These are phyloP conservation scores for Eustoma russellianum DNA, from an alignment of 257 asterid species.

Conservation along the genomic window DNA sequence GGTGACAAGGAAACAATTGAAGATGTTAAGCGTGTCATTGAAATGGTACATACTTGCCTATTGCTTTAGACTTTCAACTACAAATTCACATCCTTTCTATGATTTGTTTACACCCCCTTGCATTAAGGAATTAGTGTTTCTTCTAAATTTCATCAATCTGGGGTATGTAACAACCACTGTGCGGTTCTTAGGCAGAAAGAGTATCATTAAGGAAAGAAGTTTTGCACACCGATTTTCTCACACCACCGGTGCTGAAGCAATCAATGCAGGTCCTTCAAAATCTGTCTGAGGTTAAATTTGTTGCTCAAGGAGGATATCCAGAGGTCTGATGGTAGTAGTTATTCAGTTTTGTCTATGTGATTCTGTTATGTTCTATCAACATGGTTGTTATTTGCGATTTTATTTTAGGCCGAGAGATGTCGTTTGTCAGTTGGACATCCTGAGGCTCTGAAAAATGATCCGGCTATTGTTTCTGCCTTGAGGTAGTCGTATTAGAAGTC, in stretches of 20 bases:
- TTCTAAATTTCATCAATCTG: not conserved
- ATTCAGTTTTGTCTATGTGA: not conserved
- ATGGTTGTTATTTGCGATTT: not conserved
- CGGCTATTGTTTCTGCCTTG: constrained; percentile 73
- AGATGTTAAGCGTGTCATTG: constrained; percentile 63
- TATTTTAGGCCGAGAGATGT: constrained; percentile 77
- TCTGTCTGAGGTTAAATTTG: constrained; percentile 50
- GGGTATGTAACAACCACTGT: constrained; percentile 1
- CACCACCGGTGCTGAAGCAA: constrained; percentile 72
- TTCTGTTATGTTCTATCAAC: not conserved
- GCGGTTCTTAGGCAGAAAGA: constrained; percentile 50
- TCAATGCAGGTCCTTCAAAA: constrained; percentile 49
- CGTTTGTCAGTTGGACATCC: constrained; percentile 93
- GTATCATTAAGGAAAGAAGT: constrained; percentile 70
- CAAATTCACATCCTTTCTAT: not conserved
- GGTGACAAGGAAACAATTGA: constrained; percentile 51
- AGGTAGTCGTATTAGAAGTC: constrained; percentile 32
- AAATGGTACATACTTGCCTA: constrained; percentile 44
- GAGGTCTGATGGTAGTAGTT: constrained; percentile 39
- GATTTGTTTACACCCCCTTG: not conserved
- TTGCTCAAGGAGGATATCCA: constrained; percentile 91
- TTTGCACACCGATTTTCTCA: constrained; percentile 72
- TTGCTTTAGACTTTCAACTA: constrained; percentile 4
- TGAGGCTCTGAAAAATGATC: constrained; percentile 56
- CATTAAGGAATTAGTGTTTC: not conserved